phyloP scores from a whole-genome alignment of 129 eudicot genomes.

The Gnaphalium uliginosum region DNA sequence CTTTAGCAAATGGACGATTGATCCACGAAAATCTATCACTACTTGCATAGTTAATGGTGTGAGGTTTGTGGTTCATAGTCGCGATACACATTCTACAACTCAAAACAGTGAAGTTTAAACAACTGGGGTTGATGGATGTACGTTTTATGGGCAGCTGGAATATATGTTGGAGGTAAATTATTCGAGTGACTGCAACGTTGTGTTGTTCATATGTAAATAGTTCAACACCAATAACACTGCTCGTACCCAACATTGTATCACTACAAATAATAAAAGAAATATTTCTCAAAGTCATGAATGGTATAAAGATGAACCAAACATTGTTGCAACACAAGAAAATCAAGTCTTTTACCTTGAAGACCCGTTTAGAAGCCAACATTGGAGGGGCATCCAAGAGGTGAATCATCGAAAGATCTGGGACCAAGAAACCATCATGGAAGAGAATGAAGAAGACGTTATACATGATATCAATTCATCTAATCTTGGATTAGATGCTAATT shows the following conservation, averaged over 20 bases:
- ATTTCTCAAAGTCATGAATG: background rate
- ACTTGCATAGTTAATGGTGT: too few species aligned
- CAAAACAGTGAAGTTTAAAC: background rate
- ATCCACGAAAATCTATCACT: too few species aligned
- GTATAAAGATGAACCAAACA: background rate
- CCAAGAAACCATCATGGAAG: background rate
- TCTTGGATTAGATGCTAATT: background rate
- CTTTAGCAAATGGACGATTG: too few species aligned
- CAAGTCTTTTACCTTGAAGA: conserved; percentile 8
- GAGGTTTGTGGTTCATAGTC: too few species aligned
- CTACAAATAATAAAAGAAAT: too few species aligned
- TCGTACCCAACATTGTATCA: too few species aligned
- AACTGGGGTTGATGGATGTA: background rate
- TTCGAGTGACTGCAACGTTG: background rate
- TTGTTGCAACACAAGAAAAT: background rate
- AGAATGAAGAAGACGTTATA: background rate
- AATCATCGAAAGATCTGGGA: background rate
- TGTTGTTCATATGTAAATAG: conserved; percentile 5
- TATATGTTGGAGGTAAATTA: background rate
- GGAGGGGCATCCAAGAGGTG: background rate
- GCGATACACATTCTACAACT: background rate
- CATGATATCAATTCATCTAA: background rate
- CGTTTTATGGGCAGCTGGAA: background rate
- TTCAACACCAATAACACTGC: background rate
- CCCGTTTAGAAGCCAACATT: background rate